Conservation (phyloP, 257 asterid species). For the Solanum infundibuliforme region DNA sequence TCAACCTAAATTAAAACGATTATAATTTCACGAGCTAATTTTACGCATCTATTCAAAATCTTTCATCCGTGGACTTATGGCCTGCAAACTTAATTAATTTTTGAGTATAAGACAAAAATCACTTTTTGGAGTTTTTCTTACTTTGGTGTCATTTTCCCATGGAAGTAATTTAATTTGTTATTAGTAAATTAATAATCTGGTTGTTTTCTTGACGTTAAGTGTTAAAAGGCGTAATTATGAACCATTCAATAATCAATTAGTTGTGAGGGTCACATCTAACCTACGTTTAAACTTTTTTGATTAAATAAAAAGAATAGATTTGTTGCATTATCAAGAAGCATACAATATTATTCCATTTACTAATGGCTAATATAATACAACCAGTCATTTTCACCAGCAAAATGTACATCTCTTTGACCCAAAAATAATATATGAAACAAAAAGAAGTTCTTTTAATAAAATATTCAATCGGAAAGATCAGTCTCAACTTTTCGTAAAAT, state of each 20-base stretch:
- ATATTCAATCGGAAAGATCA: neutral
- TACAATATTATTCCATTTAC: neutral
- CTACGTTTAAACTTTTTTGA: neutral
- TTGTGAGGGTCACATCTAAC: neutral
- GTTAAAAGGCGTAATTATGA: neutral
- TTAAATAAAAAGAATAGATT: neutral
- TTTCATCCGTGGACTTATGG: neutral
- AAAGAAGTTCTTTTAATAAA: neutral
- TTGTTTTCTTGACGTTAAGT: neutral
- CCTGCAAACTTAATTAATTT: neutral
- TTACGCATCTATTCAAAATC: neutral
- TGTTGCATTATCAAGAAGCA: neutral
- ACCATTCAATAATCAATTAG: neutral
- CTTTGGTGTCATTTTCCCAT: neutral
- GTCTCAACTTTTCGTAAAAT: neutral
- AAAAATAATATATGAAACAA: neutral
- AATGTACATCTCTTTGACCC: neutral
- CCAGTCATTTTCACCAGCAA: neutral
- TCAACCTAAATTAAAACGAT: neutral
- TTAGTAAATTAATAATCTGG: neutral
- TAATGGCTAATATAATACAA: neutral
- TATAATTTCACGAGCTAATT: neutral
- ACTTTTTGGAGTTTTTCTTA: neutral
- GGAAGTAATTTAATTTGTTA: neutral
- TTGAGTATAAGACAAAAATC: neutral